These are phyloP conservation scores for Neurospora terricola DNA, from an alignment of 495 filamentous ascomycete genomes.

Conservation along the genomic window DNA sequence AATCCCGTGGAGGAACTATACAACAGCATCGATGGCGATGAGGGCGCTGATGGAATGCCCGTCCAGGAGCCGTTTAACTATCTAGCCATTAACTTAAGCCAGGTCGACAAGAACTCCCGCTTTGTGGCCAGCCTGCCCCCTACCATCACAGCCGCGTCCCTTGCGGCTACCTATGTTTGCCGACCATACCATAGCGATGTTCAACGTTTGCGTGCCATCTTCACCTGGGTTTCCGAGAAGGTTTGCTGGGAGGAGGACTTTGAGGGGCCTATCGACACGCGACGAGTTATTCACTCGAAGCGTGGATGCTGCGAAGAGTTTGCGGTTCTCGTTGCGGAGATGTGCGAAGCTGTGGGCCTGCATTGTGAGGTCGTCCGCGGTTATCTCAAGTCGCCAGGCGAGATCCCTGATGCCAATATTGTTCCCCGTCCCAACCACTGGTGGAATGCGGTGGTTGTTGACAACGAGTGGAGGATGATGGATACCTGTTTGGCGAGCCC, in stretches of 20 bases:
- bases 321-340: slow-evolving; percentile 77
- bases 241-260: slow-evolving; percentile 94
- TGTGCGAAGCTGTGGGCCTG: slow-evolving; percentile 86
- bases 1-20: slow-evolving; percentile 81
- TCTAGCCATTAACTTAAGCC: slow-evolving; percentile 59
- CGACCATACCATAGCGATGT: slow-evolving; percentile 92
- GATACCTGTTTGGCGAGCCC: slow-evolving; percentile 88
- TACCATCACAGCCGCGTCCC: slow-evolving; percentile 69
- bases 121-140: slow-evolving; percentile 88
- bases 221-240: slow-evolving; percentile 93
- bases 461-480: slow-evolving; percentile 94
- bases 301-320: slow-evolving; percentile 87
- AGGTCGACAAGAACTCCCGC: slow-evolving; percentile 92
- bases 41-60: slow-evolving; percentile 73
- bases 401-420: slow-evolving; percentile 64
- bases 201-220: slow-evolving; percentile 85
- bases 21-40: slow-evolving; percentile 81
- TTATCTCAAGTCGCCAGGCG: slow-evolving; percentile 84
- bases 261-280: slow-evolving; percentile 66
- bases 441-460: slow-evolving; percentile 94
- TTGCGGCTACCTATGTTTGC: slow-evolving; percentile 88
- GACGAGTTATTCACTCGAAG: slow-evolving; percentile 71
- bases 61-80: slow-evolving; percentile 81
- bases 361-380: slow-evolving; percentile 76
- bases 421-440: slow-evolving; percentile 84